phyloP scores from a whole-genome alignment of 163 green algal species.

The Prototheca wickerhamii region DNA sequence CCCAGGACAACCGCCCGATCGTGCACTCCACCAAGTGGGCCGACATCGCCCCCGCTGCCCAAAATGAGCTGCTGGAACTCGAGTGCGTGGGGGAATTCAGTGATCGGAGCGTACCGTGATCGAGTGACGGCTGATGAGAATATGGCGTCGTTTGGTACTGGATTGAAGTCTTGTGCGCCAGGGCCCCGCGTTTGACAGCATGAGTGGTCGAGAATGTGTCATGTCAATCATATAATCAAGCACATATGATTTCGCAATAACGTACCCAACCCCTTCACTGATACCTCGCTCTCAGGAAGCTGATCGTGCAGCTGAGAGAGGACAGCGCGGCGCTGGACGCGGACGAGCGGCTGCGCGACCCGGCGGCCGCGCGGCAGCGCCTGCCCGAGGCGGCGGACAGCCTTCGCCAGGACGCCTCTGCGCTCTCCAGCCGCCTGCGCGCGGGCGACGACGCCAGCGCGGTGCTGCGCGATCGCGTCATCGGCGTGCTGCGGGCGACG shows the following conservation, averaged over 20 bases:
- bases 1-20: conserved; percentile 31
- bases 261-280: not conserved
- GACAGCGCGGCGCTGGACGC: conserved; percentile 1
- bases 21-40: conserved; percentile 36
- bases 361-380: not conserved
- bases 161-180: not conserved
- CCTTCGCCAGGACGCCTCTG: conserved; percentile 1
- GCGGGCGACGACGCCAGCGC: conserved; percentile 10
- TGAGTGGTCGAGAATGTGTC: not conserved
- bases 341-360: not conserved
- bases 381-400: not conserved
- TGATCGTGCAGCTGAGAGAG: conserved; percentile 5
- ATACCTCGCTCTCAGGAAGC: not conserved
- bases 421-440: conserved; percentile 6
- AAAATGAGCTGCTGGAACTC: conserved; percentile 33
- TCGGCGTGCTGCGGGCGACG: conserved; percentile 13
- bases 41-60: conserved; percentile 30
- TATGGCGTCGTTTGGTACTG: too few species aligned
- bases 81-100: too few species aligned
- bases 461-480: conserved; percentile 21
- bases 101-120: too few species aligned
- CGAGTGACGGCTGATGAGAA: not conserved
- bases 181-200: too few species aligned
- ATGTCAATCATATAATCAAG: not conserved
- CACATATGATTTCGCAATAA: too few species aligned